phyloP scores from a whole-genome alignment of 2,329 filamentous ascomycete species.

The Sporothrix variecibatus region DNA sequence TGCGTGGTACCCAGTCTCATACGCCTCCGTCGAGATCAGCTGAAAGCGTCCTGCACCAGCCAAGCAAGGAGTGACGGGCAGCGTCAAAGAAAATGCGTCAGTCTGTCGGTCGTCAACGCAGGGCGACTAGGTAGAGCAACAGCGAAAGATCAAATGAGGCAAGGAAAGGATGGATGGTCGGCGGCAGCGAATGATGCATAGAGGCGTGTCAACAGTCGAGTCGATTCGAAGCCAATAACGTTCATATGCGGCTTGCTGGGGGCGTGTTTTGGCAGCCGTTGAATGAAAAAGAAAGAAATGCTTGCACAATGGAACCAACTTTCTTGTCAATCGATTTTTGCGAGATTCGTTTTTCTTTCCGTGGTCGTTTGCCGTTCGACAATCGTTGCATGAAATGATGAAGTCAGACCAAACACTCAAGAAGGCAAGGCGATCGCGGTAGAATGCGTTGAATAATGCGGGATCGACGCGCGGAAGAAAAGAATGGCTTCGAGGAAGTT shows the following conservation, averaged over 20 bases:
- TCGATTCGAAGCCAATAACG: neutral
- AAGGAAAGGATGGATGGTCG: neutral
- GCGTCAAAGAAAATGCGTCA: conserved; percentile 20
- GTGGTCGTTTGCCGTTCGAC: neutral
- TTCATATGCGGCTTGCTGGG: conserved; percentile 12
- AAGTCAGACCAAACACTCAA: conserved; percentile 35
- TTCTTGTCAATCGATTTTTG: neutral
- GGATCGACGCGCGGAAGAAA: conserved; percentile 22
- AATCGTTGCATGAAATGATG: conserved; percentile 36
- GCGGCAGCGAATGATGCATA: conserved; percentile 14
- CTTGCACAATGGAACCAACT: too few relatives aligned
- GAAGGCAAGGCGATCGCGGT: conserved; percentile 27
- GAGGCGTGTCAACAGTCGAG: neutral
- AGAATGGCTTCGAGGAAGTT: conserved; percentile 3
- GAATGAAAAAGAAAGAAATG: neutral
- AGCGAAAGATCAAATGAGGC: neutral
- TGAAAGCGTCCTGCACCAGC: conserved; percentile 23
- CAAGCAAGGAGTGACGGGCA: conserved; percentile 7
- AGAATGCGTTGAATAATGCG: conserved; percentile 29
- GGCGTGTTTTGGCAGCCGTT: conserved; percentile 13
- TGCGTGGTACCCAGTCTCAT: conserved; percentile 2
- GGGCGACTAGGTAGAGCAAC: neutral
- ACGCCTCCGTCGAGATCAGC: conserved; percentile 12
- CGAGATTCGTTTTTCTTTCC: neutral
- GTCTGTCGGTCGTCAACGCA: conserved; percentile 14